Evolutionary conservation across 345 rosid species (phyloP).

Genomic region (Arabis alpina): DNA sequence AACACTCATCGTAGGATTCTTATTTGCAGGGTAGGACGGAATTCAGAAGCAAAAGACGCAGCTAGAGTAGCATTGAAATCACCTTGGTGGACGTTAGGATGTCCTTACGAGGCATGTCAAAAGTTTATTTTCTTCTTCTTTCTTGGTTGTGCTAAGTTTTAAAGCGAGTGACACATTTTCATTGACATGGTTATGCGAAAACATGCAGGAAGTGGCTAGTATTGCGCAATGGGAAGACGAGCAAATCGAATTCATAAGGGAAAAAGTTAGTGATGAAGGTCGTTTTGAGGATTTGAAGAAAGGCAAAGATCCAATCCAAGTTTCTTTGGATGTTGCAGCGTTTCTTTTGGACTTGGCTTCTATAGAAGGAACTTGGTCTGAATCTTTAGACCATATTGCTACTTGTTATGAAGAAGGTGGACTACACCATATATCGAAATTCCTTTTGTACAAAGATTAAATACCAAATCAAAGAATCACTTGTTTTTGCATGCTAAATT

Average conservation of each 20-base stretch:
- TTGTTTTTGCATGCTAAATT: background rate
- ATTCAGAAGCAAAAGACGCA: conserved; percentile 83
- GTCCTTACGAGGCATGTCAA: conserved; percentile 62
- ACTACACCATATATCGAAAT: conserved; percentile 60
- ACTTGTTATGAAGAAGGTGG: conserved; percentile 80
- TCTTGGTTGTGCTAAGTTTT: background rate
- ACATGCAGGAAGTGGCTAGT: conserved; percentile 65
- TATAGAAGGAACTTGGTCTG: conserved; percentile 81
- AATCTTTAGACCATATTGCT: conserved; percentile 55
- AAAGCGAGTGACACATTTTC: background rate
- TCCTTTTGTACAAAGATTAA: conserved; percentile 62
- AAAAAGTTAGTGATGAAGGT: conserved; percentile 83
- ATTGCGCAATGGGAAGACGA: conserved; percentile 94
- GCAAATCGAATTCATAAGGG: conserved; percentile 80
- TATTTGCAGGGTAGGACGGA: conserved; percentile 64
- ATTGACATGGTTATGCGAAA: background rate
- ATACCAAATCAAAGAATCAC: conserved; percentile 11
- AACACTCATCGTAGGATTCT: conserved; percentile 7
- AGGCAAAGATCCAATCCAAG: conserved; percentile 85
- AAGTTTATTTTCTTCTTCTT: background rate
- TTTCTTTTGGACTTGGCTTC: conserved; percentile 90
- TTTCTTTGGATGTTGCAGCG: conserved; percentile 82
- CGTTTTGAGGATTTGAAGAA: conserved; percentile 75
- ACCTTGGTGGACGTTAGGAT: conserved; percentile 96
- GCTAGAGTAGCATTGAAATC: conserved; percentile 86